These are phyloP conservation scores for Coniochaeta sp. DNA, from an alignment of 2,329 filamentous ascomycete species.

Conservation along the genomic window DNA sequence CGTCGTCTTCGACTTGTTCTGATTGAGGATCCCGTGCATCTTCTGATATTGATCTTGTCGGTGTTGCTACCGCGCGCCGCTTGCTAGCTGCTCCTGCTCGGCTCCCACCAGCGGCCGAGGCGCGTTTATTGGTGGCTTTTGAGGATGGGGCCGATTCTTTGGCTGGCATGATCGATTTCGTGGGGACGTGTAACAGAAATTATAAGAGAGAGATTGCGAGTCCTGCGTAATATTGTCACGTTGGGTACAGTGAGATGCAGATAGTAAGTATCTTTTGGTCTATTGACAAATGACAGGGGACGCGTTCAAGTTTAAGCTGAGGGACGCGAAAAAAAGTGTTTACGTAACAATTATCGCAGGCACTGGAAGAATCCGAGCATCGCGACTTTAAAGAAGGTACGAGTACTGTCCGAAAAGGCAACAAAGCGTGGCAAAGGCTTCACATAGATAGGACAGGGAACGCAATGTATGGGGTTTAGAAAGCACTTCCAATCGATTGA, in stretches of 20 bases:
- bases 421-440: no score
- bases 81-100: conserved; percentile 7
- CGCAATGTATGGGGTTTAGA: neutral
- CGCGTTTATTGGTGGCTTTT: neutral
- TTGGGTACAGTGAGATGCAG: neutral
- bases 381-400: no score
- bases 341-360: neutral
- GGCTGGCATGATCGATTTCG: conserved; percentile 28
- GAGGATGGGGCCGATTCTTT: conserved; percentile 24
- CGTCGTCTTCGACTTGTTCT: conserved; percentile 19
- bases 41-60: no score
- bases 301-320: neutral
- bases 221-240: no score
- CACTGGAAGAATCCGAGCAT: no score
- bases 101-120: conserved; percentile 2
- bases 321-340: neutral
- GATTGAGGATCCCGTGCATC: no score
- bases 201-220: no score
- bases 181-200: no score
- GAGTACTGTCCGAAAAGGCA: no score
- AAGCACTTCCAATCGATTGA: conserved; percentile 12
- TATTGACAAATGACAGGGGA: neutral
- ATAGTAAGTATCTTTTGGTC: no score
- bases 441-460: neutral
- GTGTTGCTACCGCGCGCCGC: conserved; percentile 14